A percentile compares a stretch with the other conserved stretches of the same genome.
Conservation (phyloP, 1,139 yeast genomes). For the Hyphopichia burtonii region DNA sequence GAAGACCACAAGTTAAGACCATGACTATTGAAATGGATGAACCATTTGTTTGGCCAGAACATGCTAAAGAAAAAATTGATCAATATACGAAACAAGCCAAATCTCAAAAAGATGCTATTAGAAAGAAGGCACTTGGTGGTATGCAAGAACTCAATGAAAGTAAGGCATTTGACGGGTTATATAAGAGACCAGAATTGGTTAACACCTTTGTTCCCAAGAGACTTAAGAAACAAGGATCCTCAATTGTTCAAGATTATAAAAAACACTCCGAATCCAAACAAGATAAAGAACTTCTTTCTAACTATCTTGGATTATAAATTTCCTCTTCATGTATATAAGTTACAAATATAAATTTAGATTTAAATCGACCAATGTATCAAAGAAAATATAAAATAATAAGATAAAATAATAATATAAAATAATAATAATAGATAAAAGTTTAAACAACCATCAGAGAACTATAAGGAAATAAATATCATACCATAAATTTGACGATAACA, state of each 20-base stretch:
- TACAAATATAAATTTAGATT: not conserved
- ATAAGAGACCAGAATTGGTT: constrained; percentile 69
- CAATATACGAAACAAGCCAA: constrained; percentile 16
- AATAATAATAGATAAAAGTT: not conserved
- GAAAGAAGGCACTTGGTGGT: constrained; percentile 32
- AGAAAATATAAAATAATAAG: not conserved
- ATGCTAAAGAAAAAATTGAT: constrained; percentile 32
- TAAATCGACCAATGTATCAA: not conserved
- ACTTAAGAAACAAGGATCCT: constrained; percentile 40
- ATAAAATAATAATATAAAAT: not conserved
- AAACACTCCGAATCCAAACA: constrained; percentile 21
- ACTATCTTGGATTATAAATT: constrained; percentile 11
- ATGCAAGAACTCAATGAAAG: constrained; percentile 47
- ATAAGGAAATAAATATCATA: constrained; percentile 7
- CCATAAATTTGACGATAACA: constrained; percentile 1
- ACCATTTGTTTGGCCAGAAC: constrained; percentile 92
- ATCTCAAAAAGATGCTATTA: not conserved
- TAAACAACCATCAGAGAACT: constrained; percentile 1
- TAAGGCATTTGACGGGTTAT: constrained; percentile 74
- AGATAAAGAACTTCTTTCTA: constrained; percentile 32
- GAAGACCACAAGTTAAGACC: constrained; percentile 81
- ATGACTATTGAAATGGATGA: constrained; percentile 94
- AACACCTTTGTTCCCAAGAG: constrained; percentile 66
- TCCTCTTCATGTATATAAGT: not conserved
- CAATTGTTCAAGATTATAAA: constrained; percentile 31